Base-by-base conservation (phyloP, 1,284 basidiomycete species). In the Golubevia pallescens region DNA sequence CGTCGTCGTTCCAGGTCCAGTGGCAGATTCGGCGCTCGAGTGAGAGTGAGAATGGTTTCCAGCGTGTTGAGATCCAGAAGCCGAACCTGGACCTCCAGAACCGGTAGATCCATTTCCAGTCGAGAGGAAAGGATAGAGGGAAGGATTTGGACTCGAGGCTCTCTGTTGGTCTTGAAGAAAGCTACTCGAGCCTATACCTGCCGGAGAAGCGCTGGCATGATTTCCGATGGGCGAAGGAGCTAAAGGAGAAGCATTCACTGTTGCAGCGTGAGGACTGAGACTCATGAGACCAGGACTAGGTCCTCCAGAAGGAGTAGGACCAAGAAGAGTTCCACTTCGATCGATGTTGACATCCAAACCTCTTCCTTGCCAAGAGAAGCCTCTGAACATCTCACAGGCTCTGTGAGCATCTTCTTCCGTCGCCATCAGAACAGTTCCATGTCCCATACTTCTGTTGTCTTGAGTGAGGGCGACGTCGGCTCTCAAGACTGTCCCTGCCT, bases 401-500 rank as follows among this genome's bases (percentile, higher is more conserved):
- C 74, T 74, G 60, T 69, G 60, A 2, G 82, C 82, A 57, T 84
- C 82, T 34, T 77, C 73, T 48, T 80, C 78, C 6, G 78, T 78
- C 16, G 81, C 77, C 70, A 85, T 73, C 32, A 85, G 75, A 7
- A 85, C 81, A 6, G 80, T 79, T 42, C 82, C 82, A 24, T 75
- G 69, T 21, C 77, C 79, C 52, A 78, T n/a, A n/a, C n/a, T n/a
- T 58, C 83, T 78, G 21, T 86, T 84, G 63, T 84, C 81, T 1
- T 80, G 71, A 7, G 78, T 81, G 3, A 86, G 64, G 1, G 85
- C 83, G 24, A 87, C 86, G 32, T 86, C 86, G 14, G 86, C 85
- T 7, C 86, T 74, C 1, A 86, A 75, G 7, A 86, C 86, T 3
- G 84, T 86, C n/a, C 86, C 86, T 5, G 86, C 81, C 19, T 85